These are phyloP conservation scores for Cladobotryum mycophilum DNA, from an alignment of 2,329 filamentous ascomycete genomes.

Conservation along the genomic window DNA sequence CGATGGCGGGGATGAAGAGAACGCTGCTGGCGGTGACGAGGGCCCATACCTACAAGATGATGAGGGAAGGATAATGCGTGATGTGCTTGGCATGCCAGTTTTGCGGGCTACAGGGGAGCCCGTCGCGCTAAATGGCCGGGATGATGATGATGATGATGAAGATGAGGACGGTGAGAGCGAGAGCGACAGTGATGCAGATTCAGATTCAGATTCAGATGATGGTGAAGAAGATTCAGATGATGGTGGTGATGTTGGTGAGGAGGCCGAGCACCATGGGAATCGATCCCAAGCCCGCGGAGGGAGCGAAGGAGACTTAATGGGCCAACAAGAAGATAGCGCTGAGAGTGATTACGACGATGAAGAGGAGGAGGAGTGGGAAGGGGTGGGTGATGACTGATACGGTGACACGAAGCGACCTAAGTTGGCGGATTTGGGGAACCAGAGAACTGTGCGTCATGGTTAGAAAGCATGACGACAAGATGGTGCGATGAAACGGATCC, in stretches of 20 bases:
- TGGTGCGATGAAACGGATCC: too few relatives aligned
- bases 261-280: too few relatives aligned
- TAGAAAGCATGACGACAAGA: too few relatives aligned
- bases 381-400: constrained; percentile 5
- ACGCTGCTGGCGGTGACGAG: constrained; percentile 22
- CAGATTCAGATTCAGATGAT: constrained; percentile 12
- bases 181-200: constrained; percentile 13
- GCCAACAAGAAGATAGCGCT: constrained; percentile 16
- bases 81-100: constrained; percentile 33
- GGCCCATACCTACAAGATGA: constrained; percentile 51
- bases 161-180: constrained; percentile 17
- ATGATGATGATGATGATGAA: constrained; percentile 24
- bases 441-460: too few relatives aligned
- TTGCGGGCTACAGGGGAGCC: constrained; percentile 29
- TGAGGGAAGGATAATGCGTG: constrained; percentile 44
- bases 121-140: constrained; percentile 19
- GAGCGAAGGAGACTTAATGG: constrained; percentile 8
- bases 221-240: constrained; percentile 11
- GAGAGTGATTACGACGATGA: constrained; percentile 14
- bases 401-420: too few relatives aligned
- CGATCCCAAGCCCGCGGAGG: too few relatives aligned
- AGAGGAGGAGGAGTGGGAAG: constrained; percentile 15
- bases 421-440: too few relatives aligned
- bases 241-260: constrained; percentile 12
- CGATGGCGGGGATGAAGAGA: not conserved